phyloP scores from a whole-genome alignment of 345 rosid species.

The Clarkia xantiana region DNA sequence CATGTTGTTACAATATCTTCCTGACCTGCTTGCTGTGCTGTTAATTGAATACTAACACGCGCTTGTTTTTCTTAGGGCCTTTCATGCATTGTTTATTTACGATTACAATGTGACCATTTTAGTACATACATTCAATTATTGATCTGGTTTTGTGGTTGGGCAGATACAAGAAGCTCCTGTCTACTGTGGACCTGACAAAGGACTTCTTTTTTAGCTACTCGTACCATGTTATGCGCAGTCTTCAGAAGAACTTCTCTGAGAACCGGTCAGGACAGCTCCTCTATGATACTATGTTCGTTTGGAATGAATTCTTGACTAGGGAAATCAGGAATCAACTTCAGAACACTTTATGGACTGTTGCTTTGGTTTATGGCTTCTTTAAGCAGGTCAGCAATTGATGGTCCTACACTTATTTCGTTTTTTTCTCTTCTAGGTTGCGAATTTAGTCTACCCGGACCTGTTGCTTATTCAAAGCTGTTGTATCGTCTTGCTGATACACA shows the following conservation, averaged over 20 bases:
- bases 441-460: not conserved
- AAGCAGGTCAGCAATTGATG: constrained; percentile 55
- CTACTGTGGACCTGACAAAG: constrained; percentile 85
- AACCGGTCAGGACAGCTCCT: constrained; percentile 51
- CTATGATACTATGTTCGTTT: constrained; percentile 92
- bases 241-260: constrained; percentile 69
- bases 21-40: no score
- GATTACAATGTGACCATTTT: no score
- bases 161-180: constrained; percentile 96
- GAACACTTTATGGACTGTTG: constrained; percentile 91
- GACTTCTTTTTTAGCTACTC: constrained; percentile 99
- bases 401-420: constrained; percentile 6
- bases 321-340: constrained; percentile 79
- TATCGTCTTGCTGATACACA: no score
- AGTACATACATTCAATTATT: no score
- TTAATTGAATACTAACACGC: no score
- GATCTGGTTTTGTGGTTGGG: not conserved
- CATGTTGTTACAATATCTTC: no score
- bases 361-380: constrained; percentile 92
- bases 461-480: no score
- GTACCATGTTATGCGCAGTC: constrained; percentile 84
- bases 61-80: no score
- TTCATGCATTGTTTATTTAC: no score
- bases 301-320: constrained; percentile 95
- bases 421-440: constrained; percentile 1